Percentiles rank a stretch among this genome's conserved stretches.
These are phyloP conservation scores for Thielaviopsis musarum DNA, from an alignment of 2,329 filamentous ascomycete genomes.

Conservation along the genomic window DNA sequence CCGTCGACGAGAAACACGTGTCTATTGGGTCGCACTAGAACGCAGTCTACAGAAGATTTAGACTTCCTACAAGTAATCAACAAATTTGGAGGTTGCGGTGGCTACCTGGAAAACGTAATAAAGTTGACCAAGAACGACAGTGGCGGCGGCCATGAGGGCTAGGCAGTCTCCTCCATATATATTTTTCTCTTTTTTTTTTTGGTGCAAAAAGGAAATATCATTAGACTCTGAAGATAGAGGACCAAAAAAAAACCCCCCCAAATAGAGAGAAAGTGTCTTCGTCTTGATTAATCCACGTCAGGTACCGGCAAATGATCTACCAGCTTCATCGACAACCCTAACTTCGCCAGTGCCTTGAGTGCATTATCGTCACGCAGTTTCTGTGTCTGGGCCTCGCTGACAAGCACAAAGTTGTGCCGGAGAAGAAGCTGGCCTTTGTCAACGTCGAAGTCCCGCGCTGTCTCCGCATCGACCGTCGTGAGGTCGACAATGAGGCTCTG, in stretches of 20 bases:
- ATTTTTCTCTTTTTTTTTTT: not conserved
- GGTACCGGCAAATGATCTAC: constrained; percentile 63
- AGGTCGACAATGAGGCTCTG: constrained; percentile 56
- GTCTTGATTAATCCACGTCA: constrained; percentile 29
- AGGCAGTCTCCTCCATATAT: not conserved
- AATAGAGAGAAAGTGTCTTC: not conserved
- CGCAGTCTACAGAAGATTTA: constrained; percentile 17
- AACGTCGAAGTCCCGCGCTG: constrained; percentile 45
- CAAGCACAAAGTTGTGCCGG: constrained; percentile 62
- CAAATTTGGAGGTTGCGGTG: constrained; percentile 37
- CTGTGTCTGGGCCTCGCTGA: constrained; percentile 51
- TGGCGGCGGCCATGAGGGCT: not conserved
- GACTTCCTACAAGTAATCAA: constrained; percentile 28
- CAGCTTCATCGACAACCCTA: constrained; percentile 55
- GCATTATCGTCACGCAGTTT: constrained; percentile 48
- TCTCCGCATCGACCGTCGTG: constrained; percentile 32
- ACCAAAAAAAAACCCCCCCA: not conserved
- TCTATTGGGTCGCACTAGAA: constrained; percentile 48
- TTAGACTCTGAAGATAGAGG: no score
- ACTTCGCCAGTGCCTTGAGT: constrained; percentile 44
- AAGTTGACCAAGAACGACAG: constrained; percentile 36
- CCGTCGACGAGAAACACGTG: constrained; percentile 81
- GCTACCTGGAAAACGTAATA: constrained; percentile 41
- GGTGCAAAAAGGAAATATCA: no score
- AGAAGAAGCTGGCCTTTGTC: constrained; percentile 45